Evolutionary conservation across 179 eudicot species (phyloP).

Genomic region (Nepenthes alata): DNA sequence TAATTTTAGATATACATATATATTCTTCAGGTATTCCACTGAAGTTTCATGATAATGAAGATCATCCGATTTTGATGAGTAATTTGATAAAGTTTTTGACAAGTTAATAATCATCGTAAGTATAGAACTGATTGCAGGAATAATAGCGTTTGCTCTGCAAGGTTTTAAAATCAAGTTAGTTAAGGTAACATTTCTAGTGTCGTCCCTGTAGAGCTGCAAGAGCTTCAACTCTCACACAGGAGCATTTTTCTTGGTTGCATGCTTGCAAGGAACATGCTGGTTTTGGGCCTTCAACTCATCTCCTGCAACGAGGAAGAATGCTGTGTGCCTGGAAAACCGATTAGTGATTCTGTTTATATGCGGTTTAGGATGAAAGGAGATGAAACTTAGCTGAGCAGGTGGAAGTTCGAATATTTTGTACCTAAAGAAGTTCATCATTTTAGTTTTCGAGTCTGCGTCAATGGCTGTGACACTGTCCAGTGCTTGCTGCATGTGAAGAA

Average conservation of each 20-base stretch:
- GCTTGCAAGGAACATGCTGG: slow-evolving; percentile 41
- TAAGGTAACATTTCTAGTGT: too few species aligned
- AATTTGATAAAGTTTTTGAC: too few species aligned
- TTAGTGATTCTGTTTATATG: neutral
- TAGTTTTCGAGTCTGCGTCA: slow-evolving; percentile 63
- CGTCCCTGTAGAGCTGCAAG: neutral
- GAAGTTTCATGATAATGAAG: too few species aligned
- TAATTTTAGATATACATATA: too few species aligned
- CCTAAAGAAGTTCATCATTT: slow-evolving; percentile 91
- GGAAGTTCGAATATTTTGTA: slow-evolving; percentile 11
- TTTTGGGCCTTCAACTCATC: slow-evolving; percentile 61
- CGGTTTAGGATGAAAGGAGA: neutral
- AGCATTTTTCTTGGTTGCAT: slow-evolving; percentile 33
- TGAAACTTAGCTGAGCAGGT: neutral
- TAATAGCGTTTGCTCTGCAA: too few species aligned
- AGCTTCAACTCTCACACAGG: slow-evolving; percentile 1
- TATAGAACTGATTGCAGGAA: too few species aligned
- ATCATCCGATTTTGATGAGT: too few species aligned
- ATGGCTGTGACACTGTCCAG: slow-evolving; percentile 47
- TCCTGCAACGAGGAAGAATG: slow-evolving; percentile 93
- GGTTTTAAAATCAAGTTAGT: too few species aligned
- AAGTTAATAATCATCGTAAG: too few species aligned
- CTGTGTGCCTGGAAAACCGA: slow-evolving; percentile 56
- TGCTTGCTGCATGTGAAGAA: slow-evolving; percentile 84
- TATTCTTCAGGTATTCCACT: too few species aligned